Evolutionary conservation across 208 protist species (phyloP).

Genomic region (Crithidia mellificae): DNA sequence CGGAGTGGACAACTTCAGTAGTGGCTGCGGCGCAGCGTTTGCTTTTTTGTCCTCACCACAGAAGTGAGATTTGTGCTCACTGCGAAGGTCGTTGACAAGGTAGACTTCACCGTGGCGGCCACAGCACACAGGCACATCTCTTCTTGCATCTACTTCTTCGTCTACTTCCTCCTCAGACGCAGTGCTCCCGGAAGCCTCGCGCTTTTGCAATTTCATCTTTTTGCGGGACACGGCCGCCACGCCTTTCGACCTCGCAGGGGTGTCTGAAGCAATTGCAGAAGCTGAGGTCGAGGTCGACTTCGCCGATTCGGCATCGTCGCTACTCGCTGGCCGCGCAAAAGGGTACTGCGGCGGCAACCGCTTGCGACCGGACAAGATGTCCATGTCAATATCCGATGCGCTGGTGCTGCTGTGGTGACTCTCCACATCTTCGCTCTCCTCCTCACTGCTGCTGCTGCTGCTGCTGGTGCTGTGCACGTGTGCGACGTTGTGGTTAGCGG

Average conservation of each 20-base stretch:
- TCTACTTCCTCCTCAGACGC: no score
- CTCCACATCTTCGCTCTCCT: background rate
- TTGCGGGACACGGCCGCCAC: no score
- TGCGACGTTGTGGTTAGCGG: background rate
- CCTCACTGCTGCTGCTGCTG: slow-evolving; percentile 24
- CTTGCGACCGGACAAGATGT: slow-evolving; percentile 27
- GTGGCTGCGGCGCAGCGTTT: background rate
- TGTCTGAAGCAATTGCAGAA: no score
- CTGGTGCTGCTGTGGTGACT: slow-evolving; percentile 30
- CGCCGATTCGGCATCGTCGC: background rate
- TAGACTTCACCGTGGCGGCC: slow-evolving; percentile 25
- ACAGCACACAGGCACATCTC: slow-evolving; percentile 22
- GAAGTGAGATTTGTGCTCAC: no score
- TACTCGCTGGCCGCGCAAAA: background rate
- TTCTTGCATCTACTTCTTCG: no score
- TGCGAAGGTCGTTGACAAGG: background rate
- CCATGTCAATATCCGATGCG: slow-evolving; percentile 36
- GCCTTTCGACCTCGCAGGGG: no score
- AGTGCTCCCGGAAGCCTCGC: no score
- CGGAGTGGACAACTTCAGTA: slow-evolving; percentile 24
- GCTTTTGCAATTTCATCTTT: background rate
- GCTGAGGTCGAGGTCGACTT: background rate
- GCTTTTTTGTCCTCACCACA: background rate
- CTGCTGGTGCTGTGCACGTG: slow-evolving; percentile 7
- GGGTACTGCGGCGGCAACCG: slow-evolving; percentile 9